These are phyloP conservation scores for Eucalyptus cloeziana DNA, from an alignment of 345 rosid species.

Conservation along the genomic window DNA sequence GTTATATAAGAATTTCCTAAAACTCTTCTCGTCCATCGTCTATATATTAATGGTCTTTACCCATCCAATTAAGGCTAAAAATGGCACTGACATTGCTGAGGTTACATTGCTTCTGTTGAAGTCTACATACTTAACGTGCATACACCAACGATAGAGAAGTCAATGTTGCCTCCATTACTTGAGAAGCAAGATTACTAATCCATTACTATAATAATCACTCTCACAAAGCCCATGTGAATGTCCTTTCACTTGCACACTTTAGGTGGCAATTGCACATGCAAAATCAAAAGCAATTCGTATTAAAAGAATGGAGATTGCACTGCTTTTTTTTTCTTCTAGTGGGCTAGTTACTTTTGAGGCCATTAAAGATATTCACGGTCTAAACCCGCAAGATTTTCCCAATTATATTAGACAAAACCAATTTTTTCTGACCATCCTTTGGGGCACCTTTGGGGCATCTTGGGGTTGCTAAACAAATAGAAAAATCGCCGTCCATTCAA, in stretches of 20 bases:
- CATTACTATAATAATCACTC: background rate
- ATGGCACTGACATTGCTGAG: background rate
- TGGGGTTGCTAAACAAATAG: background rate
- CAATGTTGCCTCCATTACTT: background rate
- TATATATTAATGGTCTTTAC: background rate
- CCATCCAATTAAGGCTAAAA: background rate
- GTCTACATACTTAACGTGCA: background rate
- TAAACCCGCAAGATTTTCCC: background rate
- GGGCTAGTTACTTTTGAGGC: background rate
- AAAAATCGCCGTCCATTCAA: background rate
- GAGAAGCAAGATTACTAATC: background rate
- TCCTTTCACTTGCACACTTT: background rate
- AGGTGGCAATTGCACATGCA: background rate
- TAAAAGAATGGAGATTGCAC: background rate
- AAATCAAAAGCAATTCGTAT: background rate
- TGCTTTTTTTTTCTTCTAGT: background rate
- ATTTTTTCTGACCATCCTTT: background rate
- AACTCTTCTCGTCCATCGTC: background rate
- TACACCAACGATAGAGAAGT: background rate
- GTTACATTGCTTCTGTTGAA: background rate
- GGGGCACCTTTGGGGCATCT: background rate
- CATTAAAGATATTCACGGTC: background rate
- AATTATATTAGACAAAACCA: background rate
- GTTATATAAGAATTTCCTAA: background rate
- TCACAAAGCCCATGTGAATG: background rate